Evolutionary conservation across 306 rosid species (phyloP), one percentile per base, ranked within the genome.

Genomic region (Trichosanthes cucumerina): DNA sequence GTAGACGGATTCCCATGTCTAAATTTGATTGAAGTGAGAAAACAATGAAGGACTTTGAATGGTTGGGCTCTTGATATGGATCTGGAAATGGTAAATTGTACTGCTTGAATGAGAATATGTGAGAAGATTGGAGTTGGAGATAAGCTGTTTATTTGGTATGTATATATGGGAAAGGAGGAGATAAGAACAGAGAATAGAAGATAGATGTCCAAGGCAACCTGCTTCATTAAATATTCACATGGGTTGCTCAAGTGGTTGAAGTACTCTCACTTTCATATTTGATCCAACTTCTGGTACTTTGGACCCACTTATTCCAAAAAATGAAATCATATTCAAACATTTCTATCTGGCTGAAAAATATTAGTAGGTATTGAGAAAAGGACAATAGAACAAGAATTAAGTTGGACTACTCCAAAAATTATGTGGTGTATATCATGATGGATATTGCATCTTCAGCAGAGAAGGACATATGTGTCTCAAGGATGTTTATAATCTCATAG

Each of bases 1-100:
- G 79, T 26, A 77, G 6, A 38, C 69, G 79, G 15, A 77, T n/a
- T 34, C 79, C 79, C 79, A 77, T 54, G 52, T 54, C 56, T 39
- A 56, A 31, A 54, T 56, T 56, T 10, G 76, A 24, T 71, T 46
- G 56, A 71, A 71, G 8, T 6, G 34, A 58, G n/a, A 24, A 41
- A 39, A 6, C 26, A 21, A 21, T 56, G 33, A n/a, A 13, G n/a
- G 9, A 39, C 53, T 77, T 77, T 58, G 38, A 77, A 53, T 57
- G 33, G 19, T 31, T 43, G 2, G 13, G 21, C 39, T 63, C 70
- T 63, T 63, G 70, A 63, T 73, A 49, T 49, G 47, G 76, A 44
- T 43, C 10, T 31, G 46, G 38, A 8, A 71, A 15, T 21, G 57
- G 31, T 53, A 16, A 18, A 31, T 46, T 50, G 78, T 16, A 65